Evolutionary conservation across 352 stramenopile species (phyloP).

Genomic region (Globisporangium echinulatum): DNA sequence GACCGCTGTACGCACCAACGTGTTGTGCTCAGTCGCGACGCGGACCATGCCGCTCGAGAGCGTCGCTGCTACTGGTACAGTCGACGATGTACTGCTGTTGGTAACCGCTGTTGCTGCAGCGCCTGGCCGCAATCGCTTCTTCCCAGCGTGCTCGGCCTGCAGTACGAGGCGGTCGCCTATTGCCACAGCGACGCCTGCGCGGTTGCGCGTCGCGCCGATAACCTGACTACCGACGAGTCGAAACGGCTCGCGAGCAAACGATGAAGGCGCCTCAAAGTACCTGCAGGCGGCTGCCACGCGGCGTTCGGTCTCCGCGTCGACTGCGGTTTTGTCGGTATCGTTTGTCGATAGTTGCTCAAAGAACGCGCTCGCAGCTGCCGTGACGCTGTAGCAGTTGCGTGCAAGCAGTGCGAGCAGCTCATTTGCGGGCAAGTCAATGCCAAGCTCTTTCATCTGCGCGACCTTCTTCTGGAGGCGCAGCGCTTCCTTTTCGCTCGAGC

Average conservation of each 20-base stretch:
- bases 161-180: slow-evolving; percentile 46
- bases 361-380: slow-evolving; percentile 59
- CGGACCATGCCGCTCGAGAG: slow-evolving; percentile 39
- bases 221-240: slow-evolving; percentile 37
- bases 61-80: slow-evolving; percentile 11
- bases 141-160: slow-evolving; percentile 63
- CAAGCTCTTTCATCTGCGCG: slow-evolving; percentile 66
- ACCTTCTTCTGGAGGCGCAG: slow-evolving; percentile 59
- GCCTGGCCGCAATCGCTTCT: slow-evolving; percentile 45
- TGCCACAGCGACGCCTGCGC: slow-evolving; percentile 28
- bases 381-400: slow-evolving; percentile 72
- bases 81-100: not conserved
- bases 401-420: slow-evolving; percentile 51
- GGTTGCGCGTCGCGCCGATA: slow-evolving; percentile 44
- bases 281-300: slow-evolving; percentile 11
- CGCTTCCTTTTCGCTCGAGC: slow-evolving; percentile 54
- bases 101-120: not conserved
- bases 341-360: slow-evolving; percentile 44
- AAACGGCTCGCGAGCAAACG: slow-evolving; percentile 24
- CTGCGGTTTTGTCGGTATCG: not conserved
- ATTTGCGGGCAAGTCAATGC: slow-evolving; percentile 52
- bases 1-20: slow-evolving; percentile 12
- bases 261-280: slow-evolving; percentile 22
- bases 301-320: slow-evolving; percentile 15
- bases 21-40: slow-evolving; percentile 37